These are phyloP conservation scores for Heliosperma pusillum DNA, from an alignment of 148 eudicot genomes.

Conservation along the genomic window DNA sequence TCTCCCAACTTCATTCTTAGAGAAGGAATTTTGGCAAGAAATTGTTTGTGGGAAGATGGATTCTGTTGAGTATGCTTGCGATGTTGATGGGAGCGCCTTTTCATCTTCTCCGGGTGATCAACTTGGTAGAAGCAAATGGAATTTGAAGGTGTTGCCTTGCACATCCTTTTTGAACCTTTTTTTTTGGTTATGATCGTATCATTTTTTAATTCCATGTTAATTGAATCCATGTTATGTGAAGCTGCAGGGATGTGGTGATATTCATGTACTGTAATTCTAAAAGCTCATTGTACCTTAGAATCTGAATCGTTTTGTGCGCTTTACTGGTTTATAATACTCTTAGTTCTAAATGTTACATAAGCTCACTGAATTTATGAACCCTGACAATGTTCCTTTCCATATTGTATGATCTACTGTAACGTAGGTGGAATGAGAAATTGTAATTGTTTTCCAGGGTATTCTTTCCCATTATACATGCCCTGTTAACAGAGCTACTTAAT, in stretches of 20 bases:
- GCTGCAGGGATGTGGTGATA: background rate
- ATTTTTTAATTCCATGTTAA: background rate
- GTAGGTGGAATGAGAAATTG: background rate
- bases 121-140: conserved; percentile 97
- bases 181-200: conserved; percentile 5
- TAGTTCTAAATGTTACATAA: background rate
- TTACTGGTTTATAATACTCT: background rate
- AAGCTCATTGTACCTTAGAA: background rate
- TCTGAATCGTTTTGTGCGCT: background rate
- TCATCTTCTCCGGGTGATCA: conserved; percentile 83
- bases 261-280: background rate
- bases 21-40: conserved; percentile 99
- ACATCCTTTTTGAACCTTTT: conserved; percentile 8
- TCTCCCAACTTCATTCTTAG: conserved; percentile 81
- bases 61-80: conserved; percentile 97
- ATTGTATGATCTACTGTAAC: background rate
- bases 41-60: conserved; percentile 88
- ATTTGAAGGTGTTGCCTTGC: conserved; percentile 64
- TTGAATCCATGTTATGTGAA: background rate
- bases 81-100: conserved; percentile 99
- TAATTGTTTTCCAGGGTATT: background rate
- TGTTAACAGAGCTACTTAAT: background rate
- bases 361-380: background rate
- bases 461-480: background rate
- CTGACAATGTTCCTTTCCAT: background rate